Percentiles rank a stretch among this genome's conserved stretches.
phyloP scores from a whole-genome alignment of 176 grass and related monocot genomes.

The Microstegium vimineum region DNA sequence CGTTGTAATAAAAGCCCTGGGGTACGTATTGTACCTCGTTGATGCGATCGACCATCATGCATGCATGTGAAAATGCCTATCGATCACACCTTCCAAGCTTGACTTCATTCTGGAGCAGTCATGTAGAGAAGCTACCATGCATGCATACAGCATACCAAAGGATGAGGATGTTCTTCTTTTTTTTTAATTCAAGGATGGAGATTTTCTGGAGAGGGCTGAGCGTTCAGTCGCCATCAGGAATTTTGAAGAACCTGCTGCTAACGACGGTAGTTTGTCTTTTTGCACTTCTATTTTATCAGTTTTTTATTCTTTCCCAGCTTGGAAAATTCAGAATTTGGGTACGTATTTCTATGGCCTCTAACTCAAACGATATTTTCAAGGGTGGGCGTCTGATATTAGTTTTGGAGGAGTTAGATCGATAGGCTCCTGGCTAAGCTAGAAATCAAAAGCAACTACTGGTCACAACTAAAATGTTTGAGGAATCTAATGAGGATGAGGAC shows the following conservation, averaged over 20 bases:
- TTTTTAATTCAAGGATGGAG: no score
- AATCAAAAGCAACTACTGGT: no score
- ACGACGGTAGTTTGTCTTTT: not conserved
- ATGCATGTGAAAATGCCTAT: not conserved
- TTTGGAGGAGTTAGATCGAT: not conserved
- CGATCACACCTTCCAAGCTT: not conserved
- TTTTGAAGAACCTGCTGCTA: not conserved
- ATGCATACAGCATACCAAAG: no score
- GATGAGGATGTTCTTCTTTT: not conserved
- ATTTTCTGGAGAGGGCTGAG: not conserved
- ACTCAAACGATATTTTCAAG: not conserved
- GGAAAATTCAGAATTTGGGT: not conserved
- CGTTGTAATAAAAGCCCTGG: not conserved
- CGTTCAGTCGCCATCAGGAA: not conserved
- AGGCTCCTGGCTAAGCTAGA: no score
- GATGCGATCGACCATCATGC: not conserved
- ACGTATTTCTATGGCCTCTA: not conserved
- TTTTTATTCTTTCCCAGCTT: not conserved
- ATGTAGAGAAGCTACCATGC: not conserved
- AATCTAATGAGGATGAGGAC: not conserved
- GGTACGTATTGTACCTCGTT: no score
- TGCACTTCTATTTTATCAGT: not conserved
- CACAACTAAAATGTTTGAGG: not conserved
- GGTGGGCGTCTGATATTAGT: not conserved
- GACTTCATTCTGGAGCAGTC: not conserved